Base-by-base conservation (phyloP, 1,284 basidiomycete species). In the Rhodotorula sp. region DNA sequence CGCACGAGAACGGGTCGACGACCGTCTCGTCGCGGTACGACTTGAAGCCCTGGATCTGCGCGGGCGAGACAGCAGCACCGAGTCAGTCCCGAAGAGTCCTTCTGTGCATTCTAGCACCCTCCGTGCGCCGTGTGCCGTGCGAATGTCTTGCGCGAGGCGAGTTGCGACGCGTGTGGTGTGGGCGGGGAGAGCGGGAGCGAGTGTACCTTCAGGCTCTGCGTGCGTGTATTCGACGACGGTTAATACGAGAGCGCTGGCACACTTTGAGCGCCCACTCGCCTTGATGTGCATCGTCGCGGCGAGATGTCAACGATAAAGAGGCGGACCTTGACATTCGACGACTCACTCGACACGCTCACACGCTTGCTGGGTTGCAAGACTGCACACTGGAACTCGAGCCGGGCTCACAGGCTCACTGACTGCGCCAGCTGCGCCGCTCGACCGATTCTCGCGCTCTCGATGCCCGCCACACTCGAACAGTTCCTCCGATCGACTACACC, bases 41-140 rank as follows among this genome's bases (percentile, higher is more conserved):
- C 82, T 97, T 98, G 87, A 98, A 98, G 73, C 95, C 94, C 78
- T 94, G 91, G 71, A 97, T 94, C 81, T 95, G 70, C 15, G 34
- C 6, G 34, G 13, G 11, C n/a, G 48, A 13, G 4, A 24, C 2
- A 44, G 7, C 13, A 11, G n/a, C 13, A 24, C 2, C 27, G 11
- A 7, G 22, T 58, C 56, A 57, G 56, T 10, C 17, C 39, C 29
- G 17, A 29, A 1, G 6, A 15, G 49, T 22, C 4, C 24, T 27
- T 29, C 7, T 7, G 27, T n/a, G 27, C 36, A 17, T 2, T 4
- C 4, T 5, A 13, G n/a, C 48, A 20, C 19, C 22, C 36, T 47
- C 17, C 9, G 29, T 19, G 27, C 39, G 22, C 9, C 55, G 30
- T 4, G n/a, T 30, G 48, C 24, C 24, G 47, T 15, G 49, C 36